phyloP scores from a whole-genome alignment of 2,329 filamentous ascomycete species.

The Phialophora verrucosa region DNA sequence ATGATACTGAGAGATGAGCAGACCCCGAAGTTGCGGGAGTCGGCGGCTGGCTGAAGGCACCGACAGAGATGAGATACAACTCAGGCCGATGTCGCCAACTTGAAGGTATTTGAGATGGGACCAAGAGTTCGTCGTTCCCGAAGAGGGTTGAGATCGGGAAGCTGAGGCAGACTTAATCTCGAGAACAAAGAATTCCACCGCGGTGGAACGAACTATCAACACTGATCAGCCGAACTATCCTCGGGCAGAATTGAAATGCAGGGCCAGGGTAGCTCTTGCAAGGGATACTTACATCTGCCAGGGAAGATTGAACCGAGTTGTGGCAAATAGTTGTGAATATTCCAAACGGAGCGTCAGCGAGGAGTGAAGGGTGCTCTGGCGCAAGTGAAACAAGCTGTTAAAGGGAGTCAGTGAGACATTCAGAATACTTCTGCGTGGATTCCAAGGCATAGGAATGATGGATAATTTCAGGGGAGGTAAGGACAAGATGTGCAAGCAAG shows the following conservation, averaged over 20 bases:
- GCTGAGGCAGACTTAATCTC: constrained; percentile 41
- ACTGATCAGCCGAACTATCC: constrained; percentile 46
- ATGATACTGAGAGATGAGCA: constrained; percentile 8
- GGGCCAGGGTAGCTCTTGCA: constrained; percentile 8
- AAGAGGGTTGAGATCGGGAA: constrained; percentile 43
- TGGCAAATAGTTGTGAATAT: constrained; percentile 18
- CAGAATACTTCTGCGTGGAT: constrained; percentile 4
- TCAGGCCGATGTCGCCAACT: constrained; percentile 17
- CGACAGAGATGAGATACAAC: constrained; percentile 5
- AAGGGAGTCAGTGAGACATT: constrained; percentile 29
- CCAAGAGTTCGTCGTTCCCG: constrained; percentile 25
- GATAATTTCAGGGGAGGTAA: constrained; percentile 28
- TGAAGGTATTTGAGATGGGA: constrained; percentile 16
- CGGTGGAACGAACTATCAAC: constrained; percentile 46
- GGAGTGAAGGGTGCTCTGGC: constrained; percentile 15
- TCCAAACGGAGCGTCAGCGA: constrained; percentile 7
- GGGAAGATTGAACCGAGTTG: constrained; percentile 10
- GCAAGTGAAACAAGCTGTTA: constrained; percentile 15
- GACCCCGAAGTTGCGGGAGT: constrained; percentile 10
- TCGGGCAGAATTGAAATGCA: constrained; percentile 27
- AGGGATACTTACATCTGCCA: constrained; percentile 26
- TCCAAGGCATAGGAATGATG: constrained; percentile 17
- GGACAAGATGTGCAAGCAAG: constrained; percentile 30
- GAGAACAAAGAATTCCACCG: constrained; percentile 43
- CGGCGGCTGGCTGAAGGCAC: constrained; percentile 23